phyloP scores from a whole-genome alignment of 2,329 filamentous ascomycete genomes.

The Huntiella bhutanensis region DNA sequence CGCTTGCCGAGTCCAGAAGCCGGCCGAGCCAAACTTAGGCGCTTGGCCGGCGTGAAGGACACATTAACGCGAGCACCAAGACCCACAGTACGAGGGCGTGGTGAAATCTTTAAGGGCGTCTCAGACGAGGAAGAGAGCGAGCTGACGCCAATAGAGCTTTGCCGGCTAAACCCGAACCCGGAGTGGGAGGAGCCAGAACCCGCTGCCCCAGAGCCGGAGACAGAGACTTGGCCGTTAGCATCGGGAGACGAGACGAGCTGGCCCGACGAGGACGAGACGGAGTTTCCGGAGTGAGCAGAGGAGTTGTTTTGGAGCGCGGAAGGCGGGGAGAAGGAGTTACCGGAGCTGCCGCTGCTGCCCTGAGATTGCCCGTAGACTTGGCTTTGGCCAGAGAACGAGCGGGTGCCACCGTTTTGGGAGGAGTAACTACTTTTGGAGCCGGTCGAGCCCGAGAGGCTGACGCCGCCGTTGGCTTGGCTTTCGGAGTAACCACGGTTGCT shows the following conservation, averaged over 20 bases:
- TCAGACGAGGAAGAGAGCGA: constrained; percentile 7
- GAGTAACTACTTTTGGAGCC: background rate
- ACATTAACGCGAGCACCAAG: constrained; percentile 47
- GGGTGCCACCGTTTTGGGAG: constrained; percentile 1
- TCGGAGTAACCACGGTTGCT: background rate
- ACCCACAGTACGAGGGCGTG: constrained; percentile 54
- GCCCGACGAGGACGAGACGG: background rate
- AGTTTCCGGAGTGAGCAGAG: constrained; percentile 4
- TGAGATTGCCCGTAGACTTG: constrained; percentile 10
- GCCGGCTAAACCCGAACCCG: constrained; percentile 13
- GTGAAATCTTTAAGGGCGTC: constrained; percentile 59
- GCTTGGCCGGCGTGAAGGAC: constrained; percentile 65
- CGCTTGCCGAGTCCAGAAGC: constrained; percentile 40
- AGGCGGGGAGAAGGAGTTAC: constrained; percentile 3
- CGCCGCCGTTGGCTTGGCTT: background rate
- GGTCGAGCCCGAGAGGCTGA: background rate
- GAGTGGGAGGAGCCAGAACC: background rate
- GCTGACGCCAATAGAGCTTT: constrained; percentile 1
- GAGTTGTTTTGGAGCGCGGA: constrained; percentile 8
- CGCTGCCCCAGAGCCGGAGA: background rate
- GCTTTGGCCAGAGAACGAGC: constrained; percentile 5
- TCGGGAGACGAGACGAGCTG: constrained; percentile 9
- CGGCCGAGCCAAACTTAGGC: constrained; percentile 17
- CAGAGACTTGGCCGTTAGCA: constrained; percentile 6
- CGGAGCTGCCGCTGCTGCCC: background rate